Conservation (phyloP, 2,329 filamentous ascomycete species). For the Westerdykella sp. region DNA sequence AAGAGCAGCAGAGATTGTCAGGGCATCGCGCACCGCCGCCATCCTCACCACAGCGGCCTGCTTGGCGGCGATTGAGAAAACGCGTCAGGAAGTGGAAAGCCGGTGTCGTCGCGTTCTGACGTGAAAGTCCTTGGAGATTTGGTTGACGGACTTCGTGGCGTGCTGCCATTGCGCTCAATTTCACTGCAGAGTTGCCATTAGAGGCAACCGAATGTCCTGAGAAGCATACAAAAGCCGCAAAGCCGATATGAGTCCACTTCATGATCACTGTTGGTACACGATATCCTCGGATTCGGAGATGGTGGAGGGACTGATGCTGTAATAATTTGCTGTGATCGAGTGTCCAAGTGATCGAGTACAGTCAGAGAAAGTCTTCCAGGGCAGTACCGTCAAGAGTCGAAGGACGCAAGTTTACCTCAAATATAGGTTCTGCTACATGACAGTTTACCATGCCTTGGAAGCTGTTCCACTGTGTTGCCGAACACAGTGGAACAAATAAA, state of each 20-base stretch:
- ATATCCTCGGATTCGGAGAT: not conserved
- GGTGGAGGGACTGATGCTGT: not conserved
- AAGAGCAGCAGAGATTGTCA: conserved; percentile 20
- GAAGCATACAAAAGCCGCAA: conserved; percentile 14
- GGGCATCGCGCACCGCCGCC: conserved; percentile 14
- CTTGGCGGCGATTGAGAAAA: conserved; percentile 14
- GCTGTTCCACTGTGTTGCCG: not conserved
- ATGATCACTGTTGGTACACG: conserved; percentile 7
- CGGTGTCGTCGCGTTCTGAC: conserved; percentile 12
- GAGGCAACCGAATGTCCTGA: conserved; percentile 11
- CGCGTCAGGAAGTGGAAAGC: conserved; percentile 6
- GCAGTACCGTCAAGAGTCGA: not conserved
- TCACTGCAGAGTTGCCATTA: conserved; percentile 6
- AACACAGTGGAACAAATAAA: not conserved
- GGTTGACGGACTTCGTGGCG: conserved; percentile 2
- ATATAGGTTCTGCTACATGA: not conserved
- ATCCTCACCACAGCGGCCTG: conserved; percentile 18
- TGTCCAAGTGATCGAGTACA: not conserved
- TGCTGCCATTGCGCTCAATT: conserved; percentile 2
- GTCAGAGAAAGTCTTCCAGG: not conserved
- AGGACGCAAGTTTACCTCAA: not conserved
- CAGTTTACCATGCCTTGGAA: not conserved
- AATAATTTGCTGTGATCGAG: not conserved
- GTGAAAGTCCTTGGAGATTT: conserved; percentile 2
- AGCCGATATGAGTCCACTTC: conserved; percentile 13